Conservation (phyloP, 108 stramenopile species). For the Nannochloropsis salina region DNA sequence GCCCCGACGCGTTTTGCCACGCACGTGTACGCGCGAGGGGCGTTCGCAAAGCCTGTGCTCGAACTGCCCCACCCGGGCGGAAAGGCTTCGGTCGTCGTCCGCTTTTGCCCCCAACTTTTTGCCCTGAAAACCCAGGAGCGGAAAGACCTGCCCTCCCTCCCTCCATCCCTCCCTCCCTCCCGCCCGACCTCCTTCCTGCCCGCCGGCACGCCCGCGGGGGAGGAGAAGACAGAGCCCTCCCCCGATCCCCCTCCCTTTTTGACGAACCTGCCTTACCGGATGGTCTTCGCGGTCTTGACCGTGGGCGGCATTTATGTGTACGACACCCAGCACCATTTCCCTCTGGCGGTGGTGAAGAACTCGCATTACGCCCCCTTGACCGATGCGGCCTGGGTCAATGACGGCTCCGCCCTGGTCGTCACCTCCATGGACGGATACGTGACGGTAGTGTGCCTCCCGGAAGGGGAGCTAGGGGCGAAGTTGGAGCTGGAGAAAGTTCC, state of each 20-base stretch:
- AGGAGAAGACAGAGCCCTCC: neutral
- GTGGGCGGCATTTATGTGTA: slow-evolving; percentile 54
- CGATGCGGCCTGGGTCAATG: slow-evolving; percentile 54
- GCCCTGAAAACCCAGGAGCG: slow-evolving; percentile 26
- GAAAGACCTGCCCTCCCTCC: neutral
- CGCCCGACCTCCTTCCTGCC: neutral
- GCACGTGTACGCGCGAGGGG: neutral
- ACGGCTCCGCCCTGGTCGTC: slow-evolving; percentile 46
- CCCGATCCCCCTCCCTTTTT: slow-evolving; percentile 22
- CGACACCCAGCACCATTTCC: slow-evolving; percentile 56
- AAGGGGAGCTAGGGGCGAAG: slow-evolving; percentile 46
- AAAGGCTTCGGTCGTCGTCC: slow-evolving; percentile 55
- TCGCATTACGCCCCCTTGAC: slow-evolving; percentile 56
- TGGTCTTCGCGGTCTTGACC: slow-evolving; percentile 57
- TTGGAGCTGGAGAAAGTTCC: slow-evolving; percentile 44
- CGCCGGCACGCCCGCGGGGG: too few species aligned
- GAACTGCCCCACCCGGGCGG: slow-evolving; percentile 31
- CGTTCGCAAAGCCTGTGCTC: neutral
- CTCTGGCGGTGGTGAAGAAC: slow-evolving; percentile 46
- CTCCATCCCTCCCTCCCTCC: neutral
- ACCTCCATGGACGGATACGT: slow-evolving; percentile 57
- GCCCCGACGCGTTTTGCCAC: neutral
- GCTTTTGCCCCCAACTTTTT: slow-evolving; percentile 54
- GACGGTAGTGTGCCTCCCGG: slow-evolving; percentile 42
- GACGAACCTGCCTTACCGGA: slow-evolving; percentile 49